Percentiles rank a stretch among this genome's conserved stretches.
phyloP scores from a whole-genome alignment of 1,284 basidiomycete genomes.

The Thecaphora frezii region DNA sequence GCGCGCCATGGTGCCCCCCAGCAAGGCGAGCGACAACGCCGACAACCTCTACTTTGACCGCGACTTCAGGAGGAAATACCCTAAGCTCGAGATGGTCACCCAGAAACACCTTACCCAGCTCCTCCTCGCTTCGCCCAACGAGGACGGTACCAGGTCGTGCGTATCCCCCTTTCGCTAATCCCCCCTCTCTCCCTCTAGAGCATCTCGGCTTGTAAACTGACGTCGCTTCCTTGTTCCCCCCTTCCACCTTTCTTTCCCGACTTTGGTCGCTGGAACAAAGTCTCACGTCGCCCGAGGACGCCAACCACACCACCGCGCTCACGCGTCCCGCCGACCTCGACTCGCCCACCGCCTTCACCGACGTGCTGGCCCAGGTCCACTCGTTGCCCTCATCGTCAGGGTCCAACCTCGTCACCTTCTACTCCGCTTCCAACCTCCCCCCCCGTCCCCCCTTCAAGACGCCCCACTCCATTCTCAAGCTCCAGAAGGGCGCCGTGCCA shows the following conservation, averaged over 20 bases:
- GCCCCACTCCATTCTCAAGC: slow-evolving; percentile 53
- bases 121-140: slow-evolving; percentile 76
- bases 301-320: slow-evolving; percentile 44
- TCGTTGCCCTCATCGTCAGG: slow-evolving; percentile 33
- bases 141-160: slow-evolving; percentile 58
- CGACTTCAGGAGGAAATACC: slow-evolving; percentile 87
- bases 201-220: too few species aligned
- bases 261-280: slow-evolving; percentile 8
- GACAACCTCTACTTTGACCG: slow-evolving; percentile 77
- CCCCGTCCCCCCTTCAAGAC: slow-evolving; percentile 53
- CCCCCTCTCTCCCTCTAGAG: too few species aligned
- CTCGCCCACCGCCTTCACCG: slow-evolving; percentile 55
- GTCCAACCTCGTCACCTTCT: slow-evolving; percentile 27
- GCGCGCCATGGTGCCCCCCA: slow-evolving; percentile 80
- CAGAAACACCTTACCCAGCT: slow-evolving; percentile 66
- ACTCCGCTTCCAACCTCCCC: slow-evolving; percentile 50
- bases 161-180: too few species aligned
- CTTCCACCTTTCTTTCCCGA: not conserved
- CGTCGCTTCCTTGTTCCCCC: too few species aligned
- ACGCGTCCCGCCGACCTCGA: slow-evolving; percentile 50
- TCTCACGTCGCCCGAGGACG: slow-evolving; percentile 45
- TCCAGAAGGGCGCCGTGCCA: slow-evolving; percentile 55
- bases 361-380: slow-evolving; percentile 55
- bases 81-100: slow-evolving; percentile 66
- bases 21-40: slow-evolving; percentile 62